These are phyloP conservation scores for Diaporthe citrichinensis DNA, from an alignment of 2,329 filamentous ascomycete genomes.

Conservation along the genomic window DNA sequence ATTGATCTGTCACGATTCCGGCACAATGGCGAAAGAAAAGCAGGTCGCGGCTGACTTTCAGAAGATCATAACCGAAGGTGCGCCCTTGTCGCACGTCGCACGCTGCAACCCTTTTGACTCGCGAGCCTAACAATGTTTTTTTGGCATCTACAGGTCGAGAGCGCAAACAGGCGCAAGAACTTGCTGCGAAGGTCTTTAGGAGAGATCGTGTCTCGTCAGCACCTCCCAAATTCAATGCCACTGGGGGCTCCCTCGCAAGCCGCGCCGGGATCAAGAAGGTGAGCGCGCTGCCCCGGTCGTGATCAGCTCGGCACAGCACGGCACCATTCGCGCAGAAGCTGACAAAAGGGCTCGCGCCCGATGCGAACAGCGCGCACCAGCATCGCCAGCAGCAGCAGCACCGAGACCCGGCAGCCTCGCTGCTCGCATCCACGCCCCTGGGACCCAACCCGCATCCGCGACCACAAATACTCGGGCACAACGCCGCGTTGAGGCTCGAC, in stretches of 20 bases:
- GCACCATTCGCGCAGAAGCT: conserved; percentile 45
- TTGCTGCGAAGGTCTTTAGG: conserved; percentile 81
- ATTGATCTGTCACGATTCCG: neutral
- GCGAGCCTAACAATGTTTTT: conserved; percentile 28
- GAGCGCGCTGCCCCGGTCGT: conserved; percentile 44
- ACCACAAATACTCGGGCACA: conserved; percentile 48
- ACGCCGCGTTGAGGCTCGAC: conserved; percentile 50
- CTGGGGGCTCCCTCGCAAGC: conserved; percentile 74
- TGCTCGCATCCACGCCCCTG: conserved; percentile 60
- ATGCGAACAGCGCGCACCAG: conserved; percentile 43
- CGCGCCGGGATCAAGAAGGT: conserved; percentile 82
- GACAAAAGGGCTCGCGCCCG: neutral
- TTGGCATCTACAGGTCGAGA: conserved; percentile 66
- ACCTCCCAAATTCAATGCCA: conserved; percentile 61
- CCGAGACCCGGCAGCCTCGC: conserved; percentile 57
- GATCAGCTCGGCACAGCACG: conserved; percentile 49
- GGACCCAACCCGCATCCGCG: conserved; percentile 47
- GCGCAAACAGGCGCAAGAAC: conserved; percentile 78
- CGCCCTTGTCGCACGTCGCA: conserved; percentile 36
- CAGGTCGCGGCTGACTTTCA: conserved; percentile 65
- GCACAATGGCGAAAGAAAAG: conserved; percentile 46
- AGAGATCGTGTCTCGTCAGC: conserved; percentile 70
- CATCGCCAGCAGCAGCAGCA: conserved; percentile 48
- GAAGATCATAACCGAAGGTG: conserved; percentile 69
- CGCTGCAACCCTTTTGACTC: conserved; percentile 7